Evolutionary conservation across 2,329 filamentous ascomycete species (phyloP), one percentile per base, ranked within the genome.

Genomic region (Fusarium proliferatum): DNA sequence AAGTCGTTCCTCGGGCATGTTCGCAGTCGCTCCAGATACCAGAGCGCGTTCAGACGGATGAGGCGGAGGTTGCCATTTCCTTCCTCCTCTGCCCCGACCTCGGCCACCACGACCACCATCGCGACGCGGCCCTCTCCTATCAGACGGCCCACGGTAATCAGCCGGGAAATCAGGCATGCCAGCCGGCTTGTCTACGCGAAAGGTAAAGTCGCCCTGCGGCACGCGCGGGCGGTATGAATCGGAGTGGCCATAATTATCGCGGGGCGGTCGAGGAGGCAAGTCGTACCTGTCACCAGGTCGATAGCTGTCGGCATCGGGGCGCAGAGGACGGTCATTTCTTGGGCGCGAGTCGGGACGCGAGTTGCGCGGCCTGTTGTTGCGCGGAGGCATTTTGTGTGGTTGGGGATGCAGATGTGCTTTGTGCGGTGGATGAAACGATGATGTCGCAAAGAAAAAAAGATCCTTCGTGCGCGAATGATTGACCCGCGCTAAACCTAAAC

Each of bases 141-240:
- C 71, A 23, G 76, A 67, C 2, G 52, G 53, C 4, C 72, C 67
- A 23, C 69, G 66, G 52, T 72, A 75, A 19, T 74, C 71, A 15
- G 39, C 42, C 23, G 77, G 72, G 3, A 79, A 75, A 15, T 86
- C 82, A 23, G 82, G 79, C 21, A 90, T 81, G 9, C 87, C 87
- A 1, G 84, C 73, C 7, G 88, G 88, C 57, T 86, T 87, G 16
- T 88, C 85, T 46, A 86, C 80, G 11, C 86, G 86, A 66, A 90
- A 91, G 2, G 86, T 88, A 76, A 91, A 91, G 57, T 90, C 87
- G 42, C 87, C 79, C 55, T 83, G 84, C 3, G 84, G 84, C 19
- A 79, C 76, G 36, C 75, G 73, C 17, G 80, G 78, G 8, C 79
- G 77, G 36, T 82, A 81, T 12, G 78, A 81, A 58, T 81, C 79